Evolutionary conservation across 208 protist species (phyloP).

Genomic region (Leishmania lainsoni): DNA sequence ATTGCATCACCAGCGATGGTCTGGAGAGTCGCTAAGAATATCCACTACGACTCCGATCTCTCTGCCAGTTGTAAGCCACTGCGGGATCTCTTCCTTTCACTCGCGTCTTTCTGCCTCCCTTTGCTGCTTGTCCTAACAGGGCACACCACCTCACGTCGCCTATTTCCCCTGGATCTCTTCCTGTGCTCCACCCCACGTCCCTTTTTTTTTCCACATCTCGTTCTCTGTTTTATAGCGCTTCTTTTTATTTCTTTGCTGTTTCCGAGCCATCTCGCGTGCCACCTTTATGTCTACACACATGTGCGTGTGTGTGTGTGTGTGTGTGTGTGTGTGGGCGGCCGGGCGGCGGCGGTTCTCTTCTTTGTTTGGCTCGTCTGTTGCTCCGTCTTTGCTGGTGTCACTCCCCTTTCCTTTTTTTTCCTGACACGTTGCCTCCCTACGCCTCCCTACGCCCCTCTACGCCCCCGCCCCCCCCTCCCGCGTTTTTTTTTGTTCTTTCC

Average conservation of each 20-base stretch:
- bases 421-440: not conserved
- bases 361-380: too few relatives aligned
- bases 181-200: not conserved
- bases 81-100: too few relatives aligned
- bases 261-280: not conserved
- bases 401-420: too few relatives aligned
- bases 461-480: not conserved
- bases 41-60: too few relatives aligned
- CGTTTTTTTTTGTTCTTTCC: not conserved
- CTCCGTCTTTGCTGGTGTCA: too few relatives aligned
- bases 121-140: not conserved
- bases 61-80: too few relatives aligned
- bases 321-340: not conserved
- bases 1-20: too few relatives aligned
- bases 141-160: not conserved
- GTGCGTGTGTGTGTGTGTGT: not conserved
- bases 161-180: not conserved
- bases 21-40: too few relatives aligned
- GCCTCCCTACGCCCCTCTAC: too few relatives aligned
- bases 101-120: not conserved
- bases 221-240: not conserved
- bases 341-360: too few relatives aligned
- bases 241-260: slow-evolving; percentile 3
- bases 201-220: too few relatives aligned
- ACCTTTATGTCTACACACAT: not conserved